A percentile compares a stretch with the other conserved stretches of the same genome.
phyloP scores from a whole-genome alignment of 345 rosid species.

The Populus deltoides region DNA sequence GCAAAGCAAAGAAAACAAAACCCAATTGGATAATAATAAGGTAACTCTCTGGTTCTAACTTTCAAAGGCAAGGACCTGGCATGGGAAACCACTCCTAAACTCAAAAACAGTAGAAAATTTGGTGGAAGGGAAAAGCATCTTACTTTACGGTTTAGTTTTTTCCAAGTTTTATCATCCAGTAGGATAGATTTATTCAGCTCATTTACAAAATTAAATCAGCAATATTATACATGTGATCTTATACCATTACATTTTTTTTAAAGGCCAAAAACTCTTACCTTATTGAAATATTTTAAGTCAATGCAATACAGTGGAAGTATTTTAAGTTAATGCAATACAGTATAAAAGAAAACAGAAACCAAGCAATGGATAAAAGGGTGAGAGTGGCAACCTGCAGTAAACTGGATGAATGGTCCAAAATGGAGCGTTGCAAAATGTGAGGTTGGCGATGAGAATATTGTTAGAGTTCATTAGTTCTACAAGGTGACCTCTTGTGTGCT shows the following conservation, averaged over 20 bases:
- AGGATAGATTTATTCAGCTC: not conserved
- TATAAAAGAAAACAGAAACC: not conserved
- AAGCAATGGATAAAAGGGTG: not conserved
- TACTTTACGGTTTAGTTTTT: not conserved
- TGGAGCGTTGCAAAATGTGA: constrained; percentile 81
- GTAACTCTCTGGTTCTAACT: not conserved
- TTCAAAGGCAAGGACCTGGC: not conserved
- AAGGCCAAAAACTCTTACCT: not conserved
- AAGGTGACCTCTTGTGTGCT: constrained; percentile 92
- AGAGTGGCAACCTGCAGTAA: constrained; percentile 70
- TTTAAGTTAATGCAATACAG: not conserved
- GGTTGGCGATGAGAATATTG: constrained; percentile 75
- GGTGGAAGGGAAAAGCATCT: not conserved
- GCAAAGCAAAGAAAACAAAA: not conserved
- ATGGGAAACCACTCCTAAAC: not conserved
- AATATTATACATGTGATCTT: not conserved
- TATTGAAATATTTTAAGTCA: not conserved
- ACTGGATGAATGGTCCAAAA: constrained; percentile 97
- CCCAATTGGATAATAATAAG: not conserved
- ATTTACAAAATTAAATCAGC: not conserved
- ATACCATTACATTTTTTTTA: not conserved
- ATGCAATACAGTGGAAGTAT: not conserved
- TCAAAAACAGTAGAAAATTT: not conserved
- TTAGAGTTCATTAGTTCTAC: constrained; percentile 78
- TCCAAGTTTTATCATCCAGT: not conserved